phyloP scores from a whole-genome alignment of 345 rosid species.

The Carallia brachiata region DNA sequence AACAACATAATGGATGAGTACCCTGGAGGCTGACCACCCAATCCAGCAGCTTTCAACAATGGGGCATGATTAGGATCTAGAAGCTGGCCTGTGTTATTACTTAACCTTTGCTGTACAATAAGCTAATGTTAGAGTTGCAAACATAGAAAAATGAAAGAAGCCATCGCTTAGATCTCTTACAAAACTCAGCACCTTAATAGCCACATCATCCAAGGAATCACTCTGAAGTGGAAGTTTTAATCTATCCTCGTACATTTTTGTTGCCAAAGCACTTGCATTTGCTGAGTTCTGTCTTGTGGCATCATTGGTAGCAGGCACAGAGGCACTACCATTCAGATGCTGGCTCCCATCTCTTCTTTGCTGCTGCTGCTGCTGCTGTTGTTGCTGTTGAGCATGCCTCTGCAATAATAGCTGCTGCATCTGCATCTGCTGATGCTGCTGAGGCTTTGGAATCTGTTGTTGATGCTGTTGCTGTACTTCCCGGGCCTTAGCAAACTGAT shows the following conservation, averaged over 20 bases:
- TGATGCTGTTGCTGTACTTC: conserved; percentile 35
- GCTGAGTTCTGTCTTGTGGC: conserved; percentile 39
- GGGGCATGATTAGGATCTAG: conserved; percentile 45
- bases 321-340: conserved; percentile 26
- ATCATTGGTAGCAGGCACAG: conserved; percentile 31
- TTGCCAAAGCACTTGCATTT: conserved; percentile 38
- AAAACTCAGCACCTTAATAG: conserved; percentile 40
- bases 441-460: conserved; percentile 18
- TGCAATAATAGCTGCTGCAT: conserved; percentile 21
- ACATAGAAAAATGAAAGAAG: background rate
- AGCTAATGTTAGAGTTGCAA: conserved; percentile 17
- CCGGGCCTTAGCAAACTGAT: conserved; percentile 45
- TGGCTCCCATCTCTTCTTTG: conserved; percentile 42
- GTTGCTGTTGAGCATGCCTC: conserved; percentile 21
- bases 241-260: conserved; percentile 49
- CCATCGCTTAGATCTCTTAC: background rate
- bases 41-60: conserved; percentile 42
- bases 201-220: conserved; percentile 44
- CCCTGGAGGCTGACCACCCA: conserved; percentile 49
- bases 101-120: conserved; percentile 40
- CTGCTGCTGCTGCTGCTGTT: conserved; percentile 31
- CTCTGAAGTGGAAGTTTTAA: conserved; percentile 53
- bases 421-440: conserved; percentile 40
- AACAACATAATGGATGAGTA: conserved; percentile 18
- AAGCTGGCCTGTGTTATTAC: conserved; percentile 45